Conservation (phyloP, 352 stramenopile species). For the Phytophthora colocasiae region DNA sequence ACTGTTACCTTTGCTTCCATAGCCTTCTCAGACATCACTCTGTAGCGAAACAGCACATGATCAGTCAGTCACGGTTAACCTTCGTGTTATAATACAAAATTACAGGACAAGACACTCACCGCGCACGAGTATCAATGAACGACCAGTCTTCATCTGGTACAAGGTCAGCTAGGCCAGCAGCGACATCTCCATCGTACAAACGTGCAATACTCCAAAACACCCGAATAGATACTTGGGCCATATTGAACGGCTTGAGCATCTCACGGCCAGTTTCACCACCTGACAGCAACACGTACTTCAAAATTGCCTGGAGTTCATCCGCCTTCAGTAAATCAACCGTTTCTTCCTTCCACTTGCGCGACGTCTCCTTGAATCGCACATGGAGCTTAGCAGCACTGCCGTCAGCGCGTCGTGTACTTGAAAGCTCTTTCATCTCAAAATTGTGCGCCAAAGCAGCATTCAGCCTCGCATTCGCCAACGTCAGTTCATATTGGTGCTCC, state of each 20-base stretch:
- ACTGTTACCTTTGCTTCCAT: slow-evolving; percentile 73
- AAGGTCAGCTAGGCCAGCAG: slow-evolving; percentile 62
- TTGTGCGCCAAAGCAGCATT: slow-evolving; percentile 67
- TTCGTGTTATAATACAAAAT: not conserved
- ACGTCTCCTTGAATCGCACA: slow-evolving; percentile 81
- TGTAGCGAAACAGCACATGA: slow-evolving; percentile 28
- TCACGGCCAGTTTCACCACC: slow-evolving; percentile 80
- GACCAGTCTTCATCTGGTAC: slow-evolving; percentile 87
- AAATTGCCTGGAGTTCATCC: slow-evolving; percentile 67
- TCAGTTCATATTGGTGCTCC: slow-evolving; percentile 83
- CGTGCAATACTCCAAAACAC: slow-evolving; percentile 89
- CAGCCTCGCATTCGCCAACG: slow-evolving; percentile 73
- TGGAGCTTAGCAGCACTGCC: slow-evolving; percentile 52
- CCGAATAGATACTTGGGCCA: slow-evolving; percentile 83
- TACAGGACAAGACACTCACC: slow-evolving; percentile 33
- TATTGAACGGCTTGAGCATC: slow-evolving; percentile 93
- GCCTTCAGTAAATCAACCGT: slow-evolving; percentile 70
- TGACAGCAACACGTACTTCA: slow-evolving; percentile 88
- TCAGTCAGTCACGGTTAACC: slow-evolving; percentile 1
- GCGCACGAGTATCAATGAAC: slow-evolving; percentile 78
- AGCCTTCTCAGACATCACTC: slow-evolving; percentile 78
- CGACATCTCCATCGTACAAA: slow-evolving; percentile 81
- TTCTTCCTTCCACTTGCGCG: slow-evolving; percentile 87
- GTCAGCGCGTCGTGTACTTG: slow-evolving; percentile 28
- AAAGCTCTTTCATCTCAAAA: slow-evolving; percentile 65